phyloP scores from a whole-genome alignment of 176 grass and related monocot species.

The Triticum dicoccoides region DNA sequence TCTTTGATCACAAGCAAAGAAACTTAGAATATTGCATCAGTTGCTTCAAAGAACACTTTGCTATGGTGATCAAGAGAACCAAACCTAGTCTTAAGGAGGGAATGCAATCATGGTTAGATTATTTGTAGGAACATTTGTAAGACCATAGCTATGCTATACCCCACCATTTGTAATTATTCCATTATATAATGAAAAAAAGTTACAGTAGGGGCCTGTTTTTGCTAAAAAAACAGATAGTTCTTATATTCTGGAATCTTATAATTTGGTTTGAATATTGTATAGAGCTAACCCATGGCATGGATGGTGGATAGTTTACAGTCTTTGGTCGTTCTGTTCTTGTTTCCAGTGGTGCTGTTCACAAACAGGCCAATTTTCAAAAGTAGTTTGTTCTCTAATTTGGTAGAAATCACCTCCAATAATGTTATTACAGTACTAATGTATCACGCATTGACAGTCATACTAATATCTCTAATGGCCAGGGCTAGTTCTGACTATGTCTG shows the following conservation, averaged over 20 bases:
- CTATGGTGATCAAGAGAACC: no score
- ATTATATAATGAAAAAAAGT: no score
- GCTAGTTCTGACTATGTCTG: conserved; percentile 58
- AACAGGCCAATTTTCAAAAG: conserved; percentile 44
- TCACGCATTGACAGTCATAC: neutral
- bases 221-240: neutral
- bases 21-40: no score
- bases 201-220: no score
- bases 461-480: neutral
- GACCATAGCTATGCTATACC: no score
- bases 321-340: conserved; percentile 88
- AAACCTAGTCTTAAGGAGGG: no score
- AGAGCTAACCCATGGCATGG: conserved; percentile 38
- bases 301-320: conserved; percentile 78
- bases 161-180: no score
- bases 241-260: neutral
- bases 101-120: no score
- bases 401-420: neutral
- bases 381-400: neutral
- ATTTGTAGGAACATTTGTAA: no score
- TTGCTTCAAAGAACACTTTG: no score
- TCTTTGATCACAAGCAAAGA: no score
- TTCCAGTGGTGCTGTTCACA: conserved; percentile 67
- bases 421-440: neutral
- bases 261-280: neutral